Evolutionary conservation across 805 yeast species (phyloP).

Genomic region (Tetrapisispora taiwanensis): DNA sequence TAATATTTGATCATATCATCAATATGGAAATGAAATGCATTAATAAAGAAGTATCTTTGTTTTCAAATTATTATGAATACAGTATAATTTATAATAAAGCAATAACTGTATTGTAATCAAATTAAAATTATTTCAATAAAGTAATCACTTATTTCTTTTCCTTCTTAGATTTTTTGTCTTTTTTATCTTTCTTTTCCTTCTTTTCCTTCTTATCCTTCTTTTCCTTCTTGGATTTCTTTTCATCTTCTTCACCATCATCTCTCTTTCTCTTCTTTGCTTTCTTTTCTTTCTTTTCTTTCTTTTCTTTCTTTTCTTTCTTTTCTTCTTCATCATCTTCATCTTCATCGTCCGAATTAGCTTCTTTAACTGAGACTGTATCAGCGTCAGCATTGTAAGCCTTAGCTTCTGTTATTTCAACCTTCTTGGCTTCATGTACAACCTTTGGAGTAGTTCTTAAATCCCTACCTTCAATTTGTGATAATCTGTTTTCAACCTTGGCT

Average conservation of each 20-base stretch:
- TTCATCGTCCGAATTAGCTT: conserved; percentile 32
- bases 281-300: conserved; percentile 30
- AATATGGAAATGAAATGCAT: not conserved
- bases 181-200: conserved; percentile 1
- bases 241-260: not conserved
- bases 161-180: conserved; percentile 2
- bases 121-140: not conserved
- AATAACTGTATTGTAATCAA: not conserved
- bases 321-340: conserved; percentile 58
- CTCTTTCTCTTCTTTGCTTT: conserved; percentile 12
- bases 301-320: conserved; percentile 19
- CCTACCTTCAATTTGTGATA: conserved; percentile 92
- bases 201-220: conserved; percentile 3
- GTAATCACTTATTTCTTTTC: conserved; percentile 5
- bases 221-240: conserved; percentile 2
- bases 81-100: not conserved
- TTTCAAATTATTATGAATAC: not conserved
- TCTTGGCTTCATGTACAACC: conserved; percentile 71
- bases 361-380: conserved; percentile 44
- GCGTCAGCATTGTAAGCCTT: conserved; percentile 93
- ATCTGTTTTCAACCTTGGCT: conserved; percentile 87
- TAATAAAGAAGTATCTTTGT: not conserved
- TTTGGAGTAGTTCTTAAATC: conserved; percentile 85
- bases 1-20: too few species aligned
- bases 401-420: conserved; percentile 77